Percentiles rank a stretch among this genome's conserved stretches.
Evolutionary conservation across 345 rosid genomes (phyloP).

Genomic region (Populus ilicifolia): DNA sequence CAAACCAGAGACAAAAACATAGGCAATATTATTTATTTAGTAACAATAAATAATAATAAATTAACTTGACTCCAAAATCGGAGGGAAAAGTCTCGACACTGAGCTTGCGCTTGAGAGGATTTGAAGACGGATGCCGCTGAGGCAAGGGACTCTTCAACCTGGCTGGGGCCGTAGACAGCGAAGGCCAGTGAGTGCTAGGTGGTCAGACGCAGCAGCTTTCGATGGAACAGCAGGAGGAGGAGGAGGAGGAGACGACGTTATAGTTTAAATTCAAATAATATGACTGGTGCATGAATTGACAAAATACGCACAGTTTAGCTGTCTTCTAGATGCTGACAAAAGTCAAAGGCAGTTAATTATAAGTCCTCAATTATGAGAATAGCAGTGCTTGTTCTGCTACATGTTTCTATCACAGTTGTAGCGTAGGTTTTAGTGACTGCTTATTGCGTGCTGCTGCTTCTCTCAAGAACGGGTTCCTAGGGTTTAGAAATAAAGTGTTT

Average conservation of each 20-base stretch:
- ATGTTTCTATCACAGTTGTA: too few relatives aligned
- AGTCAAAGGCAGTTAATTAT: too few relatives aligned
- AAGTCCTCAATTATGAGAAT: too few relatives aligned
- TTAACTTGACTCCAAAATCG: slow-evolving; percentile 50
- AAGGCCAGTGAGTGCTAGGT: slow-evolving; percentile 33
- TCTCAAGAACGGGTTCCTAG: slow-evolving; percentile 57
- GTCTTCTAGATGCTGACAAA: too few relatives aligned
- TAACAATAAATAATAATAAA: too few relatives aligned
- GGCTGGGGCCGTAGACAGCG: slow-evolving; percentile 22
- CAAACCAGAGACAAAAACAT: background rate
- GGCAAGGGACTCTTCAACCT: slow-evolving; percentile 68
- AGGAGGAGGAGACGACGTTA: too few relatives aligned
- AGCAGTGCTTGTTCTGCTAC: too few relatives aligned
- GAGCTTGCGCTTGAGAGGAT: slow-evolving; percentile 92
- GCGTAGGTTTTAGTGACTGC: slow-evolving; percentile 28
- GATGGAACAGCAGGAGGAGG: too few relatives aligned
- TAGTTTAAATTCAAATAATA: too few relatives aligned
- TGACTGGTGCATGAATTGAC: too few relatives aligned
- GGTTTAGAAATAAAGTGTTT: slow-evolving; percentile 61
- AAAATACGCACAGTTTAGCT: too few relatives aligned
- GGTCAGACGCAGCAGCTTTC: too few relatives aligned
- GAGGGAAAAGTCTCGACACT: slow-evolving; percentile 38
- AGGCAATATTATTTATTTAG: background rate
- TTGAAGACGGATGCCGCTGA: slow-evolving; percentile 79
- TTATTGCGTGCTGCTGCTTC: slow-evolving; percentile 20